phyloP scores from a whole-genome alignment of 805 yeast species.

The Spencermartinsiella europaea region DNA sequence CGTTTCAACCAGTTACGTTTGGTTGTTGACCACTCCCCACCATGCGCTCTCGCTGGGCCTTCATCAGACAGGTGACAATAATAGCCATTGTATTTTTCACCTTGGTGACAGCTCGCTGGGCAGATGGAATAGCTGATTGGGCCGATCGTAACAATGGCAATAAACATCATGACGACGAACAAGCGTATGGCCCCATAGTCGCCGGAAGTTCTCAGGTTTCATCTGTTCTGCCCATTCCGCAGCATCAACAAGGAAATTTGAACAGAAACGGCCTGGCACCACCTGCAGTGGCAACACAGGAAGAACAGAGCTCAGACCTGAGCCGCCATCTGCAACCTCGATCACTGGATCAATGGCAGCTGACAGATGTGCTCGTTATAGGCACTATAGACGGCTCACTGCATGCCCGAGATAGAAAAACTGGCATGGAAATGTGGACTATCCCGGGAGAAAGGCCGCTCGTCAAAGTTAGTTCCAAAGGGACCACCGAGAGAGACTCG shows the following conservation, averaged over 20 bases:
- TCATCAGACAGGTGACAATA: too few species aligned
- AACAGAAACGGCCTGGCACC: too few species aligned
- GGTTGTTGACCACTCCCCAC: too few species aligned
- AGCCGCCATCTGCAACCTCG: conserved; percentile 8
- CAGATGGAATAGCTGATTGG: not conserved
- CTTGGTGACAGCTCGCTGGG: not conserved
- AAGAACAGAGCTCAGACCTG: not conserved
- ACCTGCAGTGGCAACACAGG: too few species aligned
- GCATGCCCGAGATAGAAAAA: conserved; percentile 70
- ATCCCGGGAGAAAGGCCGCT: conserved; percentile 60
- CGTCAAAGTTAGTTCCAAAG: conserved; percentile 37
- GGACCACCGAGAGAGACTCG: conserved; percentile 22
- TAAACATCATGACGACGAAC: too few species aligned
- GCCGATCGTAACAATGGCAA: too few species aligned
- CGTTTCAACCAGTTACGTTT: too few species aligned
- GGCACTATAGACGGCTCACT: conserved; percentile 84
- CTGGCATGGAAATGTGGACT: conserved; percentile 77
- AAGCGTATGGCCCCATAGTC: too few species aligned
- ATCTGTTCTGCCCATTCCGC: too few species aligned
- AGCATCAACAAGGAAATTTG: too few species aligned
- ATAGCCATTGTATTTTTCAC: not conserved
- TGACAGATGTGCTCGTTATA: conserved; percentile 58
- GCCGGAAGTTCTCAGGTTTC: too few species aligned
- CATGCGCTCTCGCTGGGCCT: too few species aligned
- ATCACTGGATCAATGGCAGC: conserved; percentile 40